Evolutionary conservation across 306 rosid genomes (phyloP), one percentile per base, ranked within the genome.

Genomic region (Casuarina glauca): DNA sequence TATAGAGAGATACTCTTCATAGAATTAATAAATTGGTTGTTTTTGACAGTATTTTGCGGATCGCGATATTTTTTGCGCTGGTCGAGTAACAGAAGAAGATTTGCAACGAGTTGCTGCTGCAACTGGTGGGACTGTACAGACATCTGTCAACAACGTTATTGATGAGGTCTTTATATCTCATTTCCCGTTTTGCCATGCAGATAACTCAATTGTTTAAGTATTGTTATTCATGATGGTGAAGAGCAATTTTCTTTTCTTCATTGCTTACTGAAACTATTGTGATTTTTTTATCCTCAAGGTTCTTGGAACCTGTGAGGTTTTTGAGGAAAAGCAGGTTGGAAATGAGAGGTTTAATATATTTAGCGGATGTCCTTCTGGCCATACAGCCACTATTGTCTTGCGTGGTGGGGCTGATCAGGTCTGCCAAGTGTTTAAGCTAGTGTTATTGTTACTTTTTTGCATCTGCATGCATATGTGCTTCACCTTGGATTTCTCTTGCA

Each of bases 371-470:
- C 98, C 99, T 62, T 90, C 99, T 50, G 98, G 98, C 76, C 83
- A 43, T 67, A 96, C 99, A 76, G 96, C 99, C 73, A 96, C 99
- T 68, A 96, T 96, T 75, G 99, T 96, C 81, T 96, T 96, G 83
- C 96, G 99, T 20, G 99, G 99, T 74, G 99, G 99, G 82, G 99
- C 99, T 50, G 99, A 96, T 82, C 99, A 96, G 97, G 99, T 91
- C 61, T 79, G 72, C 39, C 51, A 44, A 74, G 41, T 69, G 35
- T 53, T 16, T 17, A n/a, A 67, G n/a, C n/a, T 10, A 41, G 35
- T 8, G 4, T 16, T 2, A 66, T 32, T 11, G 35, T 17, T 42
- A 42, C 38, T 67, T 5, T 4, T 17, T 6, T 7, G 32, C 50
- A 7, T 39, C 10, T 19, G 71, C 71, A 41, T 66, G 50, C 2